Percentiles rank a stretch among this genome's conserved stretches.
Conservation (phyloP, 192 early-diverging fungal species). For the Nowakowskiella sp. region DNA sequence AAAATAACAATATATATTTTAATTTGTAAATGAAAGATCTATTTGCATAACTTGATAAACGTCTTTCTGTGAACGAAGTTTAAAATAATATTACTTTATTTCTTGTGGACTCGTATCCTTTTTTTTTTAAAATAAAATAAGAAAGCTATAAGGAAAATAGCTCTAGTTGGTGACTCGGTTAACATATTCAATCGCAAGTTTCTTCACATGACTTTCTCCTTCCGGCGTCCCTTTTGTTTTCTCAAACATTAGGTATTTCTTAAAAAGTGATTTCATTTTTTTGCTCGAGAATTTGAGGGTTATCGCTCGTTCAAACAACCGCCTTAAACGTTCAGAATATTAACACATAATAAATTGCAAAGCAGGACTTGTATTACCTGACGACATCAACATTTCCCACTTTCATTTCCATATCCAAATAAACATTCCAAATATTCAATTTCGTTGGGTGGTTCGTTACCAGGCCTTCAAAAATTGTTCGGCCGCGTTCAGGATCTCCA, state of each 20-base stretch:
- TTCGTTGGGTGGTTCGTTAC: constrained; percentile 88
- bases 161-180: constrained; percentile 41
- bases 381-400: constrained; percentile 58
- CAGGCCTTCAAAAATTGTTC: constrained; percentile 96
- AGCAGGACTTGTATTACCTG: constrained; percentile 34
- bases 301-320: constrained; percentile 86
- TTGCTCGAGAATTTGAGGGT: constrained; percentile 85
- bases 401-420: constrained; percentile 92
- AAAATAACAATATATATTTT: no score
- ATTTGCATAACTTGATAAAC: no score
- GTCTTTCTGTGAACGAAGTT: no score
- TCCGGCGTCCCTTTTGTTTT: constrained; percentile 76
- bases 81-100: no score
- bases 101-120: no score
- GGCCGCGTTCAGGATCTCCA: constrained; percentile 92
- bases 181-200: constrained; percentile 78
- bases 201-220: constrained; percentile 79
- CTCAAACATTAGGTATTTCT: constrained; percentile 94
- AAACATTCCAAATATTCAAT: constrained; percentile 93
- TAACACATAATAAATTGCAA: not conserved
- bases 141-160: no score
- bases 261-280: constrained; percentile 99
- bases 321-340: constrained; percentile 9
- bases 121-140: no score
- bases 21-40: no score